A percentile compares a stretch with the other conserved stretches of the same genome.
Evolutionary conservation across 176 grass and related monocot species (phyloP).

Genomic region (Hordeum marinum): DNA sequence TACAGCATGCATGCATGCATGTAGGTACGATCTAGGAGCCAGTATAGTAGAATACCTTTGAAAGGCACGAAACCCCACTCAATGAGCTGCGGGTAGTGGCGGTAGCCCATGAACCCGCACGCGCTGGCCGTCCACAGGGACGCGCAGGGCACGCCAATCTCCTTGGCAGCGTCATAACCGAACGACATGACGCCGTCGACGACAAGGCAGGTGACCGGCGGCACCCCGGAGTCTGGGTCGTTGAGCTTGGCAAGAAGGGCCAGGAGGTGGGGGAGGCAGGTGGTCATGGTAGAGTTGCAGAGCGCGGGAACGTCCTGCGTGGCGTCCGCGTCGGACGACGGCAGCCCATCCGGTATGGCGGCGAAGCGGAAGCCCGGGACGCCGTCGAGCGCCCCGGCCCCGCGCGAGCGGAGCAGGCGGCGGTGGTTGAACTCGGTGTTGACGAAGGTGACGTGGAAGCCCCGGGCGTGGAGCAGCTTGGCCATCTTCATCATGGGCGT

Average conservation of each 20-base stretch:
- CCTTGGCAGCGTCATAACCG: conserved; percentile 21
- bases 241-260: conserved; percentile 40
- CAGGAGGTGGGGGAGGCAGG: conserved; percentile 37
- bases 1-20: not conserved
- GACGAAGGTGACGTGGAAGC: conserved; percentile 66
- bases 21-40: too few species aligned
- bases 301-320: conserved; percentile 48
- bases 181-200: conserved; percentile 50
- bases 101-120: conserved; percentile 52
- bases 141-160: conserved; percentile 37
- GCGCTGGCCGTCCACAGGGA: conserved; percentile 56
- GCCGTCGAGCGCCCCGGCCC: conserved; percentile 25
- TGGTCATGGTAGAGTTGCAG: conserved; percentile 39
- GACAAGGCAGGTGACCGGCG: conserved; percentile 50
- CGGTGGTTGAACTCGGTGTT: conserved; percentile 50
- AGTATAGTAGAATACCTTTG: not conserved
- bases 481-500: conserved; percentile 63
- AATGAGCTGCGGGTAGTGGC: conserved; percentile 40
- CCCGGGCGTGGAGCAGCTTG: conserved; percentile 51
- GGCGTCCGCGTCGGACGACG: conserved; percentile 35
- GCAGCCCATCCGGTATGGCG: conserved; percentile 53
- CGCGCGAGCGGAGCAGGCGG: conserved; percentile 27
- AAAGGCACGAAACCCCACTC: conserved; percentile 42
- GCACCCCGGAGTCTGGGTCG: not conserved
- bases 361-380: conserved; percentile 43